Evolutionary conservation across 2,329 filamentous ascomycete genomes (phyloP).

Genomic region (Colletotrichum graminicola): DNA sequence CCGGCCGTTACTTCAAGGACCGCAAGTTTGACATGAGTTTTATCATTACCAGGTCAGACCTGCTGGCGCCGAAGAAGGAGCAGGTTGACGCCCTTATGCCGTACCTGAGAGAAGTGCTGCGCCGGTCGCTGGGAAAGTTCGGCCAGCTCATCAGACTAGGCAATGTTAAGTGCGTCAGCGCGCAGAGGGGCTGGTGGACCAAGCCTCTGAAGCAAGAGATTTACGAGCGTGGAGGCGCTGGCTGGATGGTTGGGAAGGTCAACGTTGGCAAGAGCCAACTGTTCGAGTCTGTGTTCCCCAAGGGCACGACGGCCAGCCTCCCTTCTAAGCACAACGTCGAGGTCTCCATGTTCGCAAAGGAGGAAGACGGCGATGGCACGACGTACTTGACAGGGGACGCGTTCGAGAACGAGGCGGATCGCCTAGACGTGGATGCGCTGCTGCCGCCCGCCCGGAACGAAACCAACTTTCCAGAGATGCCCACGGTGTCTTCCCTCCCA

Average conservation of each 20-base stretch:
- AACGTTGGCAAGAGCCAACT: conserved; percentile 97
- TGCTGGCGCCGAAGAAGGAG: conserved; percentile 85
- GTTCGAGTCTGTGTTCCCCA: conserved; percentile 89
- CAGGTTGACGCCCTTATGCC: conserved; percentile 90
- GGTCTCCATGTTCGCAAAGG: conserved; percentile 38
- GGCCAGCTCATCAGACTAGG: conserved; percentile 83
- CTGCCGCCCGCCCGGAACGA: conserved; percentile 83
- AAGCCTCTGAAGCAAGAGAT: conserved; percentile 87
- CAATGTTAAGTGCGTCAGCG: conserved; percentile 88
- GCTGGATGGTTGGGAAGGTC: conserved; percentile 98
- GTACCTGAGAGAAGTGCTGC: conserved; percentile 81
- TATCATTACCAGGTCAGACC: conserved; percentile 88
- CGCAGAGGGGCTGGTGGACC: conserved; percentile 92
- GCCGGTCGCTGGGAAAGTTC: conserved; percentile 77
- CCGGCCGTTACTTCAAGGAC: conserved; percentile 73
- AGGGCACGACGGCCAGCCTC: conserved; percentile 58
- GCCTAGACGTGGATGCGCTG: conserved; percentile 64
- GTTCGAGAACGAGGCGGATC: conserved; percentile 45
- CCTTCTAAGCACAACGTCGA: conserved; percentile 28
- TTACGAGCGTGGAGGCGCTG: conserved; percentile 83
- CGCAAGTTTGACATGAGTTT: conserved; percentile 86
- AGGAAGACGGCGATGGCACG: conserved; percentile 30
- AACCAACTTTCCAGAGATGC: conserved; percentile 84
- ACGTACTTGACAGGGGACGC: conserved; percentile 25
- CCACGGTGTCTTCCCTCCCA: conserved; percentile 85